Percentiles rank a stretch among this genome's conserved stretches.
phyloP scores from a whole-genome alignment of 768 basidiomycete genomes.

The Amanita exitialis region DNA sequence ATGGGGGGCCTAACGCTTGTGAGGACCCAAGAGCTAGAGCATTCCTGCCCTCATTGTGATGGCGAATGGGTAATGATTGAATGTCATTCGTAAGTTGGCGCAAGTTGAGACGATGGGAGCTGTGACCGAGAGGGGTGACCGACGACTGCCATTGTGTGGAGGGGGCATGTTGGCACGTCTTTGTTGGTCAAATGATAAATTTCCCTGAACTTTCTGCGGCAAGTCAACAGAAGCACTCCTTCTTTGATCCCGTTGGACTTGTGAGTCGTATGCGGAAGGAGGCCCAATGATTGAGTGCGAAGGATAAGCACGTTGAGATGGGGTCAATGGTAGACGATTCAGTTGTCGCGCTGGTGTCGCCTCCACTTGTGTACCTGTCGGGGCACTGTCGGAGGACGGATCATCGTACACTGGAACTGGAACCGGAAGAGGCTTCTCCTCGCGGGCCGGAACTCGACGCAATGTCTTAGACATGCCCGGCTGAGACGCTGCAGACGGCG shows the following conservation, averaged over 20 bases:
- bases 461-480: not conserved
- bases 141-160: not conserved
- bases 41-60: not conserved
- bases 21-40: not conserved
- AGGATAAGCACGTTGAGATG: not conserved
- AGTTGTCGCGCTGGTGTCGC: slow-evolving; percentile 9
- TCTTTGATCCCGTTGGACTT: not conserved
- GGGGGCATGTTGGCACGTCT: not conserved
- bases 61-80: not conserved
- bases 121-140: not conserved
- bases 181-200: not conserved
- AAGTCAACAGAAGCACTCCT: not conserved
- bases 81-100: not conserved
- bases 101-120: not conserved
- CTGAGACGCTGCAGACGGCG: not conserved
- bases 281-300: not conserved
- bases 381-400: not conserved
- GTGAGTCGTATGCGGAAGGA: slow-evolving; percentile 1
- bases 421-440: slow-evolving; percentile 18
- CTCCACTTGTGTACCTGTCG: not conserved
- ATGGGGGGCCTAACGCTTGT: not conserved
- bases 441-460: slow-evolving; percentile 10
- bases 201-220: not conserved
- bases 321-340: slow-evolving; percentile 3
- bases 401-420: slow-evolving; percentile 12